Conservation (phyloP, 2,329 filamentous ascomycete species). For the Pseudocercospora cruenta region DNA sequence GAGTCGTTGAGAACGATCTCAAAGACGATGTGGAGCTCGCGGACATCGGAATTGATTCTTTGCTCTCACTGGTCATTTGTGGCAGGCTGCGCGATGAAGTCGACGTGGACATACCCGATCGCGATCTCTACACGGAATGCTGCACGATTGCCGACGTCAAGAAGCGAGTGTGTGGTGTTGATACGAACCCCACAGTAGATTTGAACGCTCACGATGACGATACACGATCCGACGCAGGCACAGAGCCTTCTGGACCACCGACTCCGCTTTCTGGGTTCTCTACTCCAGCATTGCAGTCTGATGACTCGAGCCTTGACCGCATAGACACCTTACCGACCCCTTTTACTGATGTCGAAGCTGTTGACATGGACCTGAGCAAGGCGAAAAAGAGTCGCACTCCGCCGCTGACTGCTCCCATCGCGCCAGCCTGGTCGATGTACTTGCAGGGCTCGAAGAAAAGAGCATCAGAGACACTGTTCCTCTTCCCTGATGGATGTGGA, state of each 20-base stretch:
- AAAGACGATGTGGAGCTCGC: conserved; percentile 33
- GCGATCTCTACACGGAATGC: conserved; percentile 15
- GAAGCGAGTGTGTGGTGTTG: not conserved
- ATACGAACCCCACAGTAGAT: not conserved
- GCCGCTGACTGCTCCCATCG: not conserved
- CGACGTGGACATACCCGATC: conserved; percentile 25
- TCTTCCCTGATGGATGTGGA: conserved; percentile 53
- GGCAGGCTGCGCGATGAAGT: conserved; percentile 35
- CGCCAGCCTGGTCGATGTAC: conserved; percentile 15
- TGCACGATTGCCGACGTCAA: conserved; percentile 3
- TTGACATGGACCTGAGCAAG: not conserved
- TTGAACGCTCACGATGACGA: not conserved
- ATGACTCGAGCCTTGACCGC: not conserved
- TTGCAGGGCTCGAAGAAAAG: conserved; percentile 27
- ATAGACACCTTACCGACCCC: not conserved
- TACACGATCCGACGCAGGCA: not conserved
- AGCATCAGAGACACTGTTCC: conserved; percentile 24
- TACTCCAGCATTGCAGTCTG: not conserved
- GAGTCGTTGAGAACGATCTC: conserved; percentile 33
- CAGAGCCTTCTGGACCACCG: not conserved
- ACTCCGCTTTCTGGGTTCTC: not conserved
- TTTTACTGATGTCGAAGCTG: not conserved
- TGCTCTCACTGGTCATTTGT: conserved; percentile 34
- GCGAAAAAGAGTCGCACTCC: not conserved
- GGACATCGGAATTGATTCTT: conserved; percentile 39